Percentiles rank a stretch among this genome's conserved stretches.
These are phyloP conservation scores for Phytophthora quininea DNA, from an alignment of 352 stramenopile genomes.

Conservation along the genomic window DNA sequence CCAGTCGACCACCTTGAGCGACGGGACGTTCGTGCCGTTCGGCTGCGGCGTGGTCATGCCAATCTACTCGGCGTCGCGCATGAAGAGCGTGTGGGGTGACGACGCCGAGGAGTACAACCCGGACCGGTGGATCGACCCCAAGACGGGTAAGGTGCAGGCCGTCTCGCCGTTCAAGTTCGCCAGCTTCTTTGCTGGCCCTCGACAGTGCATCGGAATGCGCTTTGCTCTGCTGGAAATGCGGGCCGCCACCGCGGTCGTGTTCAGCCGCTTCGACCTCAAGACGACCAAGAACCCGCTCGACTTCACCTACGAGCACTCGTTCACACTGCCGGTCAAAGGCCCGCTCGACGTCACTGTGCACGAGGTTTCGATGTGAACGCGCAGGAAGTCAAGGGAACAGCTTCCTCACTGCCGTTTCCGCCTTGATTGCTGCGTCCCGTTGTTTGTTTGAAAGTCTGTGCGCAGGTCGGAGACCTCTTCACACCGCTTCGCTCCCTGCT, in stretches of 20 bases:
- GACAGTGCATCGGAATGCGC: conserved; percentile 62
- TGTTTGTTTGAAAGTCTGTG: too few relatives aligned
- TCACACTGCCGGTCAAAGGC: conserved; percentile 45
- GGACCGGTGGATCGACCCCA: conserved; percentile 61
- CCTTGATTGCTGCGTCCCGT: too few relatives aligned
- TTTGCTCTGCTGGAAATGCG: conserved; percentile 61
- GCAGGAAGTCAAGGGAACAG: too few relatives aligned
- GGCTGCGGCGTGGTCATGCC: conserved; percentile 54
- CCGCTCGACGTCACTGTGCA: conserved; percentile 25
- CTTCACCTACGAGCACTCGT: conserved; percentile 46
- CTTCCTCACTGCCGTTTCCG: too few relatives aligned
- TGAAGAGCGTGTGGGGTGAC: conserved; percentile 49
- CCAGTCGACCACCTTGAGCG: conserved; percentile 50
- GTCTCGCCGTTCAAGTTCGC: conserved; percentile 61
- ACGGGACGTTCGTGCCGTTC: conserved; percentile 54
- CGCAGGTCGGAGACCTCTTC: too few relatives aligned
- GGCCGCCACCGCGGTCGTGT: conserved; percentile 40
- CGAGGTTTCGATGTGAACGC: conserved; percentile 4
- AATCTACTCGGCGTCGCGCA: conserved; percentile 49
- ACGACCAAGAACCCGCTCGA: conserved; percentile 32
- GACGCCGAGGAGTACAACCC: conserved; percentile 45
- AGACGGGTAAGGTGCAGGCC: conserved; percentile 31
- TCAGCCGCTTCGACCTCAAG: conserved; percentile 49
- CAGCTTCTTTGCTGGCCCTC: conserved; percentile 55
- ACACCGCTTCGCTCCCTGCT: background rate